These are phyloP conservation scores for Colletotrichum lupini DNA, from an alignment of 2,329 filamentous ascomycete species.

Conservation along the genomic window DNA sequence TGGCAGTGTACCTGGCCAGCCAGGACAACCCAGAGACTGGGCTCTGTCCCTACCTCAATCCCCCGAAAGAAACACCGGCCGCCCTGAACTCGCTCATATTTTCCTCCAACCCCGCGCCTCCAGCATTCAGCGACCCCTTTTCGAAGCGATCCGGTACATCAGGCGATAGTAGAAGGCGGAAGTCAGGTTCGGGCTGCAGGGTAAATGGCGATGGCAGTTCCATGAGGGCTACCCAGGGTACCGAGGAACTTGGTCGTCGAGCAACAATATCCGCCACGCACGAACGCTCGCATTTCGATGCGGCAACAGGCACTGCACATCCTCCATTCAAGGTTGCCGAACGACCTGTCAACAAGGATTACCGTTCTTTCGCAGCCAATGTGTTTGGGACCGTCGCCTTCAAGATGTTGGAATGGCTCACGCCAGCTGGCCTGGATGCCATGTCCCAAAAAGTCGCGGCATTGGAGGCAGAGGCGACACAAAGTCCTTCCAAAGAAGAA, in stretches of 20 bases:
- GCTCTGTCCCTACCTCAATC: slow-evolving; percentile 68
- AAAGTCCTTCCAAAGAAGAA: slow-evolving; percentile 18
- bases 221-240: neutral
- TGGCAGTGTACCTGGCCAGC: slow-evolving; percentile 84
- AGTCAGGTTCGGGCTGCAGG: slow-evolving; percentile 4
- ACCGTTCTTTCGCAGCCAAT: slow-evolving; percentile 71
- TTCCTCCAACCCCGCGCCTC: slow-evolving; percentile 45
- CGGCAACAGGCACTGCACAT: slow-evolving; percentile 30
- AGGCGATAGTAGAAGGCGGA: slow-evolving; percentile 22
- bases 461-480: slow-evolving; percentile 41
- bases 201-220: slow-evolving; percentile 2
- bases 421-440: slow-evolving; percentile 64
- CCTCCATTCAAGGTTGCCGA: slow-evolving; percentile 53
- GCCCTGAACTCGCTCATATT: slow-evolving; percentile 61
- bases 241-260: slow-evolving; percentile 2
- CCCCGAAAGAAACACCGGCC: slow-evolving; percentile 55
- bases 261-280: neutral
- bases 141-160: slow-evolving; percentile 28
- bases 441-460: slow-evolving; percentile 55
- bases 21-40: slow-evolving; percentile 79
- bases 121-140: slow-evolving; percentile 34
- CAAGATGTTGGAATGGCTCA: slow-evolving; percentile 79
- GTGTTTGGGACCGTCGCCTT: slow-evolving; percentile 74
- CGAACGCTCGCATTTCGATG: slow-evolving; percentile 34
- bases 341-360: slow-evolving; percentile 62